Base-by-base conservation (phyloP, 371 early-diverging fungal species). In the Lichtheimia corymbifera region DNA sequence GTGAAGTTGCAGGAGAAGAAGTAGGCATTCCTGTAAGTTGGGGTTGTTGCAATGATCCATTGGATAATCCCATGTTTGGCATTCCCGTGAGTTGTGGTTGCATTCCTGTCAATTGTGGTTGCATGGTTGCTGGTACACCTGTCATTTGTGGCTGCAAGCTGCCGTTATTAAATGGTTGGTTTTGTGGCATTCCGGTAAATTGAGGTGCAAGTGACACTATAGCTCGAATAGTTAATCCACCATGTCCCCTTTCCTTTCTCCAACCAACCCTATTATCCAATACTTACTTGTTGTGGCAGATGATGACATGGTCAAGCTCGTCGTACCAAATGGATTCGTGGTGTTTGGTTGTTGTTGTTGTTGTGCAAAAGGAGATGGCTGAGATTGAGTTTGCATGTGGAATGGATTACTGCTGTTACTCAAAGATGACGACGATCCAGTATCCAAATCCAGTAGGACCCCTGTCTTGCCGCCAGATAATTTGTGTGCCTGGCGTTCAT, bases 351-450 rank as follows among this genome's bases (percentile, higher is more conserved):
- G 67, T 12, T 63, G 64, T 57, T 42, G 65, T 30, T 64, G 64
- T 20, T 64, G 67, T 51, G 58, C 63, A 20, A 56, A 54, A 43
- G 66, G 67, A 44, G 62, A 65, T 22, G 68, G 69, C 40, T 70
- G 63, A 61, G 63, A n/a, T 49, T 70, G 45, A 61, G 63, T 12
- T 49, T 70, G 45, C 40, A 35, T 56, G 43, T 66, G 64, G 43
- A 71, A 71, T 35, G 60, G 64, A 47, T 67, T 64, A 58, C 64
- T 67, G 45, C 62, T 58, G 9, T 44, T 52, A 22, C 72, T 52
- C 25, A 71, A 51, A 11, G 68, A 55, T 41, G 63, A 24, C 59
- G 63, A 9, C 15, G 59, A 25, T 30, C 42, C 49, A 13, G 59
- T 47, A 17, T 63, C 63, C 15, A 67, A 18, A 59, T 63, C 63